phyloP scores from a whole-genome alignment of 306 rosid species.

The Pyrus betulifolia region DNA sequence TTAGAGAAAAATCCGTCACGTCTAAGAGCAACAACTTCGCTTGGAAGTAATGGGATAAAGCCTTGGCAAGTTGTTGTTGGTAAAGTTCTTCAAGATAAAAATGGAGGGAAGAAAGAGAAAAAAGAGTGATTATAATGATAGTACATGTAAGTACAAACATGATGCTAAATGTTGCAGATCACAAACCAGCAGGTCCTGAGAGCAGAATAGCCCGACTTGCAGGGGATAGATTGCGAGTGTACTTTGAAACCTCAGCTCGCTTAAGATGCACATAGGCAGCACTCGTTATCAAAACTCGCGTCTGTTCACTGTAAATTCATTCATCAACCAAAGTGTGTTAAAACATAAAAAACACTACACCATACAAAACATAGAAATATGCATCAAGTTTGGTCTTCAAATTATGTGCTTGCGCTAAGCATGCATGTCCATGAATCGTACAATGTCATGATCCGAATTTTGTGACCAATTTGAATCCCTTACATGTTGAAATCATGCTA shows the following conservation, averaged over 20 bases:
- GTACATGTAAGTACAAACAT: not conserved
- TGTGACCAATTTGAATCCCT: not conserved
- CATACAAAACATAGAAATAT: not conserved
- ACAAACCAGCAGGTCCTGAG: constrained; percentile 87
- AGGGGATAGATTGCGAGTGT: constrained; percentile 90
- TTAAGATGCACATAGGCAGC: constrained; percentile 93
- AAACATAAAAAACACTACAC: not conserved
- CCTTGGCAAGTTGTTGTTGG: constrained; percentile 95
- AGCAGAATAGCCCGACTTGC: constrained; percentile 89
- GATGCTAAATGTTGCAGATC: not conserved
- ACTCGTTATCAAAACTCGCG: constrained; percentile 78
- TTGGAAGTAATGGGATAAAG: constrained; percentile 88
- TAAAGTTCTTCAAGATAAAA: constrained; percentile 57
- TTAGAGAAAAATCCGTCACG: constrained; percentile 73
- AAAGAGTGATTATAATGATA: constrained; percentile 1
- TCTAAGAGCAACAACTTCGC: constrained; percentile 91
- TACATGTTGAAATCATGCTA: not conserved
- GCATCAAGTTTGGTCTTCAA: not conserved
- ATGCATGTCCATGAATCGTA: not conserved
- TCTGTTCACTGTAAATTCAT: constrained; percentile 61
- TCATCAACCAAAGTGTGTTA: not conserved
- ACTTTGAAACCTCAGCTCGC: constrained; percentile 74
- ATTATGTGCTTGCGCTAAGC: not conserved
- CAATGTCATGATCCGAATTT: not conserved
- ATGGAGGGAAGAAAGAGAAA: not conserved